These are phyloP conservation scores for Penstemon newberryi DNA, from an alignment of 257 asterid species.

Conservation along the genomic window DNA sequence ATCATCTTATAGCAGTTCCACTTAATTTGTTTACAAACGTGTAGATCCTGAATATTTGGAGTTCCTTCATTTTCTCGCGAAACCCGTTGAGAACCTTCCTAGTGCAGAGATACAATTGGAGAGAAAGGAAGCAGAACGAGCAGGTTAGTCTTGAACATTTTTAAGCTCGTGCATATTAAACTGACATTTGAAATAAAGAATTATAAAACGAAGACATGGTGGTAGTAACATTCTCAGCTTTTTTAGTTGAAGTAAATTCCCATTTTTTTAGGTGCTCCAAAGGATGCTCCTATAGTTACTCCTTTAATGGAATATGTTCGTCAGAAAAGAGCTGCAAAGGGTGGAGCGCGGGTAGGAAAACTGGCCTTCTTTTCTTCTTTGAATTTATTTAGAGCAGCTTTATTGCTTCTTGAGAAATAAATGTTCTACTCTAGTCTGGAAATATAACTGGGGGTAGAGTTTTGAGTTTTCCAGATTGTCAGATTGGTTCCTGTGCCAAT, in stretches of 20 bases:
- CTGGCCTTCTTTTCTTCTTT: constrained; percentile 19
- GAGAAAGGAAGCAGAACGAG: constrained; percentile 96
- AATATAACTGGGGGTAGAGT: constrained; percentile 9
- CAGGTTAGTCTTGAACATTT: constrained; percentile 56
- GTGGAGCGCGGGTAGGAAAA: constrained; percentile 77
- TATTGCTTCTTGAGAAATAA: constrained; percentile 16
- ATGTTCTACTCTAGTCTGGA: background rate
- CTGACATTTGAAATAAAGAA: constrained; percentile 1
- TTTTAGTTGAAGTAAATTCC: constrained; percentile 28
- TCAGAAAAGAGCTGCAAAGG: constrained; percentile 92
- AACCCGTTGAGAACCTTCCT: constrained; percentile 96
- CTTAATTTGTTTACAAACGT: constrained; percentile 43
- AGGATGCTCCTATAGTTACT: constrained; percentile 80
- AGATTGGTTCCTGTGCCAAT: background rate
- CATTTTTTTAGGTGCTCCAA: constrained; percentile 62
- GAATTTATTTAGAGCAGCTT: constrained; percentile 13
- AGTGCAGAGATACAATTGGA: constrained; percentile 99
- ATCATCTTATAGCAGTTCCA: constrained; percentile 28
- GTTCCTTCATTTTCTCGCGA: constrained; percentile 91
- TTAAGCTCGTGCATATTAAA: constrained; percentile 1
- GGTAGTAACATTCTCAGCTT: constrained; percentile 10
- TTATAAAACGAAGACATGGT: constrained; percentile 11
- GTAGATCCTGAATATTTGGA: constrained; percentile 98
- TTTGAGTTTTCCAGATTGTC: constrained; percentile 1
- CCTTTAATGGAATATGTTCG: constrained; percentile 95